Evolutionary conservation across 768 basidiomycete species (phyloP), one percentile per base, ranked within the genome.

Genomic region (Plicaturopsis crispa): DNA sequence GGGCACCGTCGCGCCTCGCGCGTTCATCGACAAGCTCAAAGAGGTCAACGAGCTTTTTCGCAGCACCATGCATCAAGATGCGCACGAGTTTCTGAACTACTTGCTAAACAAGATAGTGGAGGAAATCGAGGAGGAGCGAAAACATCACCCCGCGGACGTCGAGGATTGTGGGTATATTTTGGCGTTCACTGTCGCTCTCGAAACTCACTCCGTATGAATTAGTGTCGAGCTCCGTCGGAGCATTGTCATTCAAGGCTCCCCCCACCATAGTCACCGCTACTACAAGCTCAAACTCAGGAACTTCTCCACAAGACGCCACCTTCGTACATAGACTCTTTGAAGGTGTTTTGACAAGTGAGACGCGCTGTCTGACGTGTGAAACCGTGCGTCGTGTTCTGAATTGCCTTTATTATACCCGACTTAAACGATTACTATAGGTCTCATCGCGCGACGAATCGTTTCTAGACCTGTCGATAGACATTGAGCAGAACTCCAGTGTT

Each of bases 381-480:
- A 97, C 87, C 32, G 93, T 94, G 52, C 52, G 78, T 65, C 20
- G 30, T 17, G 16, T n/a, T 41, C 33, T 31, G 16, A 38, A 34
- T 39, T 39, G 40, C 39, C 26, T 16, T 24, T 18, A 33, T 41
- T 34, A 41, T 31, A 23, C 41, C 26, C 26, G 14, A 28, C 14
- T 28, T 8, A 28, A 8, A 37, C 33, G 37, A 36, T 13, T 11
- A 4, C 16, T 22, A n/a, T 45, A 90, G 86, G 78, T 88, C 4
- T 90, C 90, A 5, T 86, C 91, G 7, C 81, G 96, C 14, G 94
- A 98, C 53, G 96, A 99, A 60, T 78, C 84, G 7, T 99, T 99
- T 63, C 74, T 99, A 39, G 96, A 99, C 63, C 72, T 99, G n/a
- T 97, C 93, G 4, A 90, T 99, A 61, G 96, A 99, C 58, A 98